Conservation (phyloP, 495 filamentous ascomycete species). For the Staphylotrichum tortipilum region DNA sequence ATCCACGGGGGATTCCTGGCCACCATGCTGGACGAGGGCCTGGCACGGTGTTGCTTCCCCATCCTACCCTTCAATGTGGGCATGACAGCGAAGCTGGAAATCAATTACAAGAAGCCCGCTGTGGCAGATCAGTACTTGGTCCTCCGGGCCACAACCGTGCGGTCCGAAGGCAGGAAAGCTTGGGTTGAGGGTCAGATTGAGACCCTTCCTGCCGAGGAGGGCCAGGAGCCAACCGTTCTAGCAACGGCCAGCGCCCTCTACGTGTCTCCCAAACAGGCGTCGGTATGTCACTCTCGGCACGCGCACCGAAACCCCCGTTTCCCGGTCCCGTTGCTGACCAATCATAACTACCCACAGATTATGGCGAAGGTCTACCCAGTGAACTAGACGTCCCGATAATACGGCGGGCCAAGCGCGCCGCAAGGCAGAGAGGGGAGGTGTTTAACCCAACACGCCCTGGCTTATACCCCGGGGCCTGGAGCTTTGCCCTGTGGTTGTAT, state of each 20-base stretch:
- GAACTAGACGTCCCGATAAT: constrained; percentile 10
- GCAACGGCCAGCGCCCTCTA: constrained; percentile 61
- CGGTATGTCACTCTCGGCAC: constrained; percentile 41
- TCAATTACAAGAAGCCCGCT: constrained; percentile 79
- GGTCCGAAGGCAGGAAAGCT: constrained; percentile 89
- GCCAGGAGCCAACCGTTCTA: constrained; percentile 26
- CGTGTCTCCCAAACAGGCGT: constrained; percentile 77
- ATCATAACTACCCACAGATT: neutral
- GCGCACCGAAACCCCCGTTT: too few species aligned
- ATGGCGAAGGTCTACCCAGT: constrained; percentile 28
- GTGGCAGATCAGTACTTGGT: constrained; percentile 70
- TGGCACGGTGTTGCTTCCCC: constrained; percentile 84
- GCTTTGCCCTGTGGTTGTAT: too few species aligned
- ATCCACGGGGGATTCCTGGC: constrained; percentile 88
- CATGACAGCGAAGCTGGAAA: constrained; percentile 82
- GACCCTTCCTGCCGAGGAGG: constrained; percentile 50
- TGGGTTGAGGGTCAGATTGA: constrained; percentile 93
- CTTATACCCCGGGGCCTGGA: too few species aligned
- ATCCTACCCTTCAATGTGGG: constrained; percentile 82
- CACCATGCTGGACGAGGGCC: constrained; percentile 83
- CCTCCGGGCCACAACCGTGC: constrained; percentile 69
- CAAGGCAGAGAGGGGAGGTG: too few species aligned
- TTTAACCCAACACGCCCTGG: too few species aligned
- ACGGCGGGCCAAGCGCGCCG: neutral
- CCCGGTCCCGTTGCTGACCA: neutral